Percentiles rank a stretch among this genome's conserved stretches.
These are phyloP conservation scores for Talaromyces sp. DNA, from an alignment of 2,329 filamentous ascomycete species.

Conservation along the genomic window DNA sequence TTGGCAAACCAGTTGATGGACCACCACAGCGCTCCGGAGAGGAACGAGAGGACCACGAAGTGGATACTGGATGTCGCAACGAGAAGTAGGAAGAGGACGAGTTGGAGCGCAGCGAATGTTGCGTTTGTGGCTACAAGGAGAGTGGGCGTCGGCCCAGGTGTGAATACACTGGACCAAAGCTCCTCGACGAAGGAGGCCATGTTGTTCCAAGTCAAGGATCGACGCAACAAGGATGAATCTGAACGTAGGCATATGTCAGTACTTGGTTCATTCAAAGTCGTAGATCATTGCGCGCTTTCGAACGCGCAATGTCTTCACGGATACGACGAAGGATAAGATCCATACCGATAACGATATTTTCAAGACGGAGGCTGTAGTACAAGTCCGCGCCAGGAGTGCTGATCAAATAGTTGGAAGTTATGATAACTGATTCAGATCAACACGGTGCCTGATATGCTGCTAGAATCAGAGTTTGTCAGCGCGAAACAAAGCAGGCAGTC, in stretches of 20 bases:
- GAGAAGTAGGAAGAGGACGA: constrained; percentile 72
- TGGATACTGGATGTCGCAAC: constrained; percentile 82
- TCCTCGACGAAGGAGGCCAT: constrained; percentile 60
- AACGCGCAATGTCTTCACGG: not conserved
- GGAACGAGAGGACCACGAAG: constrained; percentile 74
- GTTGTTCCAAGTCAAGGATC: not conserved
- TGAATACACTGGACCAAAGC: constrained; percentile 91
- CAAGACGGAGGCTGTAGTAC: not conserved
- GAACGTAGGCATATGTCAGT: not conserved
- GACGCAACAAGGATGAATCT: not conserved
- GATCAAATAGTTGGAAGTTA: not conserved
- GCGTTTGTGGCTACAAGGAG: constrained; percentile 86
- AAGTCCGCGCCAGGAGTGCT: not conserved
- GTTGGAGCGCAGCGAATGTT: constrained; percentile 80
- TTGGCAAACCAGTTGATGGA: constrained; percentile 95
- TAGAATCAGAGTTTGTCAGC: not conserved
- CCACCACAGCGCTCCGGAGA: constrained; percentile 83
- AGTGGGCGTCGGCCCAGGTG: constrained; percentile 81
- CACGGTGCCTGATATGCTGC: not conserved
- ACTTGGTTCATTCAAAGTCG: not conserved
- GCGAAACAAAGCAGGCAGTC: not conserved
- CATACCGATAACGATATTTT: not conserved
- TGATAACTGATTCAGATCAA: not conserved
- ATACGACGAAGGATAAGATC: not conserved
- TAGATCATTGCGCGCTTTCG: not conserved